These are phyloP conservation scores for Clarkia xantiana DNA, from an alignment of 345 rosid species.

Conservation along the genomic window DNA sequence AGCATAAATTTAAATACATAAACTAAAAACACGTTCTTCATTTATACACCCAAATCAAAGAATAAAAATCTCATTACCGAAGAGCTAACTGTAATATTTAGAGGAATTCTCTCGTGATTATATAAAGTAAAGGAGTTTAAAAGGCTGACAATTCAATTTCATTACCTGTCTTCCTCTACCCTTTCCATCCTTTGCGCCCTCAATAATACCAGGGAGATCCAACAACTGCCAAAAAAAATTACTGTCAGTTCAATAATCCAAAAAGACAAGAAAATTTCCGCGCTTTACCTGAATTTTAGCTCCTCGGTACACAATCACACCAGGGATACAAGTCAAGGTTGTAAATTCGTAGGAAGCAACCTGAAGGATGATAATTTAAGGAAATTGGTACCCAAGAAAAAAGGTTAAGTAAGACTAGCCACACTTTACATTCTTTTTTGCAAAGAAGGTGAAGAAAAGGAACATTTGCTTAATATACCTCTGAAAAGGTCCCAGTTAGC, in stretches of 20 bases:
- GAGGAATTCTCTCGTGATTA: no score
- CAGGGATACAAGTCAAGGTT: conserved; percentile 92
- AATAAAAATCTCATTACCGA: no score
- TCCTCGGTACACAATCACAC: conserved; percentile 83
- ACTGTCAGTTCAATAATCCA: background rate
- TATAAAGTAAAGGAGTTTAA: no score
- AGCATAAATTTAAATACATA: background rate
- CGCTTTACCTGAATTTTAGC: conserved; percentile 83
- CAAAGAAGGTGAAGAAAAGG: background rate
- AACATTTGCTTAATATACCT: conserved; percentile 29
- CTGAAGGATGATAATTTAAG: conserved; percentile 18
- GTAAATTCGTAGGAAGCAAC: conserved; percentile 99
- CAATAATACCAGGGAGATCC: conserved; percentile 97
- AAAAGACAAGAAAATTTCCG: background rate
- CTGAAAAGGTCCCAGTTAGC: conserved; percentile 86
- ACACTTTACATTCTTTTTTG: no score
- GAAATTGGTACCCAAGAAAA: conserved; percentile 1
- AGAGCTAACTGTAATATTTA: no score
- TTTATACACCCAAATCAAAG: no score
- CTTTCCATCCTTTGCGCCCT: conserved; percentile 99
- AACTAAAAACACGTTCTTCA: background rate
- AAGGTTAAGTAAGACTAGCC: background rate
- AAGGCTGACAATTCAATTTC: no score
- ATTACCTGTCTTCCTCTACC: conserved; percentile 95
- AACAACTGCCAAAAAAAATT: conserved; percentile 41